Percentiles rank a stretch among this genome's conserved stretches.
These are phyloP conservation scores for Trichoderma erinaceum DNA, from an alignment of 495 filamentous ascomycete species.

Conservation along the genomic window DNA sequence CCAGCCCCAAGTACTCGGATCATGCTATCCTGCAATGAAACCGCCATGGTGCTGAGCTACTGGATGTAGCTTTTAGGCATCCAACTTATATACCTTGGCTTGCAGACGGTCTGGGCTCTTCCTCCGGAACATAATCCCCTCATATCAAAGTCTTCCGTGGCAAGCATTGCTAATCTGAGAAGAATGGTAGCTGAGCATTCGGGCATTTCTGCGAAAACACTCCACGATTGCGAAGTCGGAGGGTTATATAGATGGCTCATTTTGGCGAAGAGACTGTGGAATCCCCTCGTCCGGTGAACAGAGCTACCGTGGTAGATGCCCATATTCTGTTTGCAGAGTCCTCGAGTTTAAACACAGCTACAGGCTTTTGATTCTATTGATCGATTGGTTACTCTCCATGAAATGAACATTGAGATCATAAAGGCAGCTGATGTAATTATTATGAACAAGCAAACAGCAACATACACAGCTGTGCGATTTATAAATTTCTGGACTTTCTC, in stretches of 20 bases:
- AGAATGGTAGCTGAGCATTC: not conserved
- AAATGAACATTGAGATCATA: too few species aligned
- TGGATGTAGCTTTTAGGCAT: slow-evolving; percentile 8
- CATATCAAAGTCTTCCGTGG: not conserved
- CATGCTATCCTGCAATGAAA: not conserved
- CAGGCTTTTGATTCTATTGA: too few species aligned
- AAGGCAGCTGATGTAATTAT: too few species aligned
- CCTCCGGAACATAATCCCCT: not conserved
- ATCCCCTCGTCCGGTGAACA: too few species aligned
- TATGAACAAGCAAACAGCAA: too few species aligned
- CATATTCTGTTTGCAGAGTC: too few species aligned
- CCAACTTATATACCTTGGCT: not conserved
- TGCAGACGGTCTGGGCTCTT: not conserved
- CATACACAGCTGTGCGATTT: too few species aligned
- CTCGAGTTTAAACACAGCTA: too few species aligned
- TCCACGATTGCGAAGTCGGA: too few species aligned
- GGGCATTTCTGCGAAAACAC: not conserved
- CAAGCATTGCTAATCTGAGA: not conserved
- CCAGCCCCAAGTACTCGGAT: not conserved
- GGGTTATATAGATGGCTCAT: not conserved
- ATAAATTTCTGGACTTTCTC: too few species aligned
- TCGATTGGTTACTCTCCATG: too few species aligned
- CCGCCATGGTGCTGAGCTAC: not conserved
- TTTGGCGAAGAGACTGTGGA: not conserved
- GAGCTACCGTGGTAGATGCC: too few species aligned